A percentile compares a stretch with the other conserved stretches of the same genome.
phyloP scores from a whole-genome alignment of 371 early-diverging fungal species.

The Syncephalastrum contaminatum region DNA sequence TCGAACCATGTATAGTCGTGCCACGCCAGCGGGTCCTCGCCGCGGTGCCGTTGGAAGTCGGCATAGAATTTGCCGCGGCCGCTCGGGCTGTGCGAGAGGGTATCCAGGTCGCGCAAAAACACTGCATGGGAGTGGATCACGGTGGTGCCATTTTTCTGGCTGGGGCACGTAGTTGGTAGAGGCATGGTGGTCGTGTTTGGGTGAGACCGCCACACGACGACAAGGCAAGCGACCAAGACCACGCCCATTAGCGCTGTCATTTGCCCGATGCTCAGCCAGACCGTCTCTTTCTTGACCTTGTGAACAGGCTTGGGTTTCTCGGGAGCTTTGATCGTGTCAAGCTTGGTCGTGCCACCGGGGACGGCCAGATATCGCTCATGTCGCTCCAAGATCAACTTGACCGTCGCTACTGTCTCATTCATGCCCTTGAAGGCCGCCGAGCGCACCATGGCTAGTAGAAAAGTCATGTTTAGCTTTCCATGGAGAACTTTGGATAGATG shows the following conservation, averaged over 20 bases:
- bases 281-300: too few species aligned
- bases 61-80: too few species aligned
- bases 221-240: too few species aligned
- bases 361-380: background rate
- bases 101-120: slow-evolving; percentile 48
- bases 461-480: background rate
- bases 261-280: too few species aligned
- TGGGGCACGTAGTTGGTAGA: background rate
- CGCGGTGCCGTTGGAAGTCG: background rate
- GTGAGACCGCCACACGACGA: too few species aligned
- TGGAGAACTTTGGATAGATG: background rate
- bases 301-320: too few species aligned
- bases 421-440: slow-evolving; percentile 41
- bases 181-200: too few species aligned
- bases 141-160: background rate
- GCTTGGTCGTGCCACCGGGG: background rate
- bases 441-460: slow-evolving; percentile 28
- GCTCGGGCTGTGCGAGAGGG: too few species aligned
- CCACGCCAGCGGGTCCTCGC: slow-evolving; percentile 7
- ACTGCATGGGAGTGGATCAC: slow-evolving; percentile 36
- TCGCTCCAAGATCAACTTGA: background rate
- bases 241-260: too few species aligned
- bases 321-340: too few species aligned
- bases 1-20: slow-evolving; percentile 23
- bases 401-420: slow-evolving; percentile 26